A percentile compares a stretch with the other conserved stretches of the same genome.
phyloP scores from a whole-genome alignment of 805 yeast species.

The Kodamaea lidongshanica region DNA sequence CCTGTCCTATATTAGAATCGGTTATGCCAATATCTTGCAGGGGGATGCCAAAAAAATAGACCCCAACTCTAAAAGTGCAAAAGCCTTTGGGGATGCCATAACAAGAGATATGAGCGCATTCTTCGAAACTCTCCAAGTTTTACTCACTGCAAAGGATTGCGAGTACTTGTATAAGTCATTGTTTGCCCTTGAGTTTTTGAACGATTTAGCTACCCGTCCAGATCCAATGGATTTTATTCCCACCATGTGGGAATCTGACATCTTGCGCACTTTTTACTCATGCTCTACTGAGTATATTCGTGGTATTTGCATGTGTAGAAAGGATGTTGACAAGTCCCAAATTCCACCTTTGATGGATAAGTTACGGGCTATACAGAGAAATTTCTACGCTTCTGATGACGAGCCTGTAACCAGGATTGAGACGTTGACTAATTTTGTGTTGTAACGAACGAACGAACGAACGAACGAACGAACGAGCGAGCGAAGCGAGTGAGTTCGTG shows the following conservation, averaged over 20 bases:
- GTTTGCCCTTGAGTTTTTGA: constrained; percentile 36
- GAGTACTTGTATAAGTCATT: constrained; percentile 34
- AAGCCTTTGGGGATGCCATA: constrained; percentile 34
- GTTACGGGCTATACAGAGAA: constrained; percentile 24
- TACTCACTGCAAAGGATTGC: constrained; percentile 36
- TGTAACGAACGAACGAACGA: too few species aligned
- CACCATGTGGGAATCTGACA: constrained; percentile 49
- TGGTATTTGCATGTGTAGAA: constrained; percentile 52
- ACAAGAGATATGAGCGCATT: constrained; percentile 34
- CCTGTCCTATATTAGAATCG: constrained; percentile 33
- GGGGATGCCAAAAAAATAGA: constrained; percentile 40
- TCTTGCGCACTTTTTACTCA: constrained; percentile 64
- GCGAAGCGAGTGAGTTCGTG: too few species aligned
- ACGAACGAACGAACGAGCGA: too few species aligned
- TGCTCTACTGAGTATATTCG: constrained; percentile 67
- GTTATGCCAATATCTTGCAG: constrained; percentile 35
- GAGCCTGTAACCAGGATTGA: too few species aligned
- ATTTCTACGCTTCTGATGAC: constrained; percentile 25
- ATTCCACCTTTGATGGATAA: constrained; percentile 23
- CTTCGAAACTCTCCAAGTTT: constrained; percentile 29
- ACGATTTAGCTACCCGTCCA: constrained; percentile 35
- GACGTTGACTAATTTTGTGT: too few species aligned
- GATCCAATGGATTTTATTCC: constrained; percentile 30
- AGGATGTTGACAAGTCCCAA: constrained; percentile 32
- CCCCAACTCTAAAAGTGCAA: constrained; percentile 31